Base-by-base conservation (phyloP, 1,284 basidiomycete genomes). In the Ceratobasidium sp. region DNA sequence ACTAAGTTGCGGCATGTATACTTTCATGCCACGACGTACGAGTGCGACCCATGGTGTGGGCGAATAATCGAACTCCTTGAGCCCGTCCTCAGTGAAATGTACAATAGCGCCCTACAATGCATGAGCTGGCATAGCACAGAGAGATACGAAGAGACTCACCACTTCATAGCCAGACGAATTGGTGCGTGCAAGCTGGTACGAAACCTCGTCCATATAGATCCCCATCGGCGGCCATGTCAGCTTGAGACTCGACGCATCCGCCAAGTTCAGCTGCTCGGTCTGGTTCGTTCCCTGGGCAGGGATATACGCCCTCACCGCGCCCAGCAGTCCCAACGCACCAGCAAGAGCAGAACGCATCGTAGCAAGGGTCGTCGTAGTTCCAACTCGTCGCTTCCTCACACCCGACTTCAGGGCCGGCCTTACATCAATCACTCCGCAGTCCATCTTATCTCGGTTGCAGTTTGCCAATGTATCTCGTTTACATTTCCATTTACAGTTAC, bases 11-110 rank as follows among this genome's bases (percentile, higher is more conserved):
- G 26, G 7, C 30, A 16, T 35, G 16, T 5, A 46, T 14, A 50
- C 23, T 54, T n/a, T n/a, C n/a, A 30, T 57, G 26, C 49, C 46
- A 47, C 63, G 49, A 67, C 63, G 47, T 50, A 67, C 63, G 77
- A 95, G 86, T 4, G 95, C 94, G 75, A 96, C 92, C 93, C 94
- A 96, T 7, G 94, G 94, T 0, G 94, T 93, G 1, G 82, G 85
- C 32, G 87, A 73, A 26, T n/a, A 32, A 11, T 46, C 44, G 54
- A 7, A 47, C 72, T 83, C 81, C 66, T 79, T 83, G 16, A 83
- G 82, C 59, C 79, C 80, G 44, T 84, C 82, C 77, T 94, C 93
- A 0, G 89, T 87, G 78, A 95, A 95, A 80, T 92, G 91, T 21
- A 94, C 89, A 38, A 95, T 80, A 14, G 89, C 90, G 26, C 93